Evolutionary conservation across 2,329 filamentous ascomycete genomes (phyloP).

Genomic region (Raffaelea arxii): DNA sequence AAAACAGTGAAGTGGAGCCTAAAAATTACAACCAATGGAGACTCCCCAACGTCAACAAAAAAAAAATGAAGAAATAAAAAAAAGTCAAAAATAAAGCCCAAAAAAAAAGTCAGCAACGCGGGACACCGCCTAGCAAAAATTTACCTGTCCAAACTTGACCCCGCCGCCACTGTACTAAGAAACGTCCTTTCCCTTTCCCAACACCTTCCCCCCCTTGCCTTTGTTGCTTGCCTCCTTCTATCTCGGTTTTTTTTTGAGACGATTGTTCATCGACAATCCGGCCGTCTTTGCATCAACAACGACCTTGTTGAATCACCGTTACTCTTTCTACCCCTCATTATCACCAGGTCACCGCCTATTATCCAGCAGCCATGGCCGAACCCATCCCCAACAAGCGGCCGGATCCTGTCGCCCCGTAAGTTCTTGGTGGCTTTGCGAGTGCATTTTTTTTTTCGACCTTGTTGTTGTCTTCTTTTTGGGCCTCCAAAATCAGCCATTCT

Average conservation of each 20-base stretch:
- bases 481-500: conserved; percentile 11
- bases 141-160: conserved; percentile 13
- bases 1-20: too few species aligned
- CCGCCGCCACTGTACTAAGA: conserved; percentile 11
- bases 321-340: too few species aligned
- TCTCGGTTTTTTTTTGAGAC: too few species aligned
- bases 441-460: background rate
- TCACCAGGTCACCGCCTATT: conserved; percentile 1
- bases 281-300: too few species aligned
- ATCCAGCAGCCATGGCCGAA: conserved; percentile 40
- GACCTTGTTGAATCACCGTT: too few species aligned
- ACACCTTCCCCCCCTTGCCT: too few species aligned
- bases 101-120: background rate
- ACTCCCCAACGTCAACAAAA: background rate
- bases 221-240: too few species aligned
- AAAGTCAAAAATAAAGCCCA: too few species aligned
- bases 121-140: conserved; percentile 16
- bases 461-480: background rate
- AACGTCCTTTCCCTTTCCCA: background rate
- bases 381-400: conserved; percentile 55
- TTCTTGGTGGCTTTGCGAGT: conserved; percentile 15
- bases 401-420: conserved; percentile 50
- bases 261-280: too few species aligned
- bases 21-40: too few species aligned
- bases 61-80: background rate